Evolutionary conservation across 2,329 filamentous ascomycete genomes (phyloP), one percentile per base, ranked within the genome.

Genomic region (Thelonectria blattea): DNA sequence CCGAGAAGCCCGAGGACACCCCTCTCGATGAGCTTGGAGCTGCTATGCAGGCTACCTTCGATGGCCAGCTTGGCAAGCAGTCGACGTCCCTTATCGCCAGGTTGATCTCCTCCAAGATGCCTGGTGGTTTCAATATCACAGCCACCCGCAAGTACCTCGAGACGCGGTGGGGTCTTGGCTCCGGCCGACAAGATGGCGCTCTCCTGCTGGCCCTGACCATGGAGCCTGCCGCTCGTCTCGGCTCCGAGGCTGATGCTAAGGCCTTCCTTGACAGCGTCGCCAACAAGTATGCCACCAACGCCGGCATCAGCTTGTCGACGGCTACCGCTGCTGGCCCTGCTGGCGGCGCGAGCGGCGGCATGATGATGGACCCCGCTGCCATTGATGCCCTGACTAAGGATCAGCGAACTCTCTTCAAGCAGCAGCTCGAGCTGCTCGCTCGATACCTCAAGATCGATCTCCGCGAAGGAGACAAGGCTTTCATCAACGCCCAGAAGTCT

Each of bases 341-440:
- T 56, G 90, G 85, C 62, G 90, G 86, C 62, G 86, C 83, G 58
- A 86, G 83, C 56, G 91, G 86, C 66, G 94, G 93, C 74, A 98
- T 99, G 95, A 97, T 99, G 92, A 98, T 99, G 93, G 95, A 99
- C 72, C 95, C 95, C 9, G 95, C 94, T 41, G 95, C 95, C 54
- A 90, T 99, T 65, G 95, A 99, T 75, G 95, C 95, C 14, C 84
- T 99, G 55, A 99, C 95, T 72, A 98, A 98, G 78, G 95, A 98
- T 73, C 95, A 99, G 79, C 88, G 91, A 65, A 91, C 92, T 24
- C 84, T 99, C 1, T 98, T 98, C 88, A 98, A 98, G 85, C 94
- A 99, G 75, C 95, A 99, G 76, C 86, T 99, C 24, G 95, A 99
- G 81, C 84, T 97, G 18, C 91, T 96, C 68, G 95, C 95, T 5